These are phyloP conservation scores for Paramecium biaurelia DNA, from an alignment of 73 alveolate species.

Conservation along the genomic window DNA sequence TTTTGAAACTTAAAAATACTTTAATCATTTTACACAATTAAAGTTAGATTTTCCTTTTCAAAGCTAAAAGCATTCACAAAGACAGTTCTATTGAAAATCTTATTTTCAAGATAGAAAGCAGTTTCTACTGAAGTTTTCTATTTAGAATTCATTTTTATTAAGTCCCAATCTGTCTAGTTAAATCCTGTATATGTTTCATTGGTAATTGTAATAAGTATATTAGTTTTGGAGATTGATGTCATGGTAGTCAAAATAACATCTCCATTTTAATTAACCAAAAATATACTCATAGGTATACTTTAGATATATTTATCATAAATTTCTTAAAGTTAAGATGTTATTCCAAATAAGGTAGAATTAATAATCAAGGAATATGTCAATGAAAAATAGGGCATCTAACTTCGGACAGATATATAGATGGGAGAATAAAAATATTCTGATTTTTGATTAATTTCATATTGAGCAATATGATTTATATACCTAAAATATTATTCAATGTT, in stretches of 20 bases:
- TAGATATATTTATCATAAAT: background rate
- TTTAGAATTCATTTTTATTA: background rate
- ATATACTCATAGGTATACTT: background rate
- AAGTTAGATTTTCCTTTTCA: background rate
- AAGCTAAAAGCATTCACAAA: background rate
- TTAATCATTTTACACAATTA: background rate
- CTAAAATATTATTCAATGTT: background rate
- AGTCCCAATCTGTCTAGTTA: background rate
- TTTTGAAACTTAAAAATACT: background rate
- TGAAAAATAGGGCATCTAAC: background rate
- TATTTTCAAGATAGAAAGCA: background rate
- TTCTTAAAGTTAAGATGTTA: background rate
- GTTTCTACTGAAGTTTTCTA: background rate
- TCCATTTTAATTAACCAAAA: background rate
- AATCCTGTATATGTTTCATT: background rate
- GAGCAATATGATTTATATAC: background rate
- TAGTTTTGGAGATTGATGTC: background rate
- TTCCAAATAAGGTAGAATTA: background rate
- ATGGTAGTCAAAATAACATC: background rate
- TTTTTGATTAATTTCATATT: background rate
- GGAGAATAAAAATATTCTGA: background rate
- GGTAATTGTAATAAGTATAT: background rate
- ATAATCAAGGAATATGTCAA: background rate
- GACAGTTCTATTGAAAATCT: background rate
- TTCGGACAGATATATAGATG: background rate